Evolutionary conservation across 306 rosid species (phyloP).

Genomic region (Mimosa pudica): DNA sequence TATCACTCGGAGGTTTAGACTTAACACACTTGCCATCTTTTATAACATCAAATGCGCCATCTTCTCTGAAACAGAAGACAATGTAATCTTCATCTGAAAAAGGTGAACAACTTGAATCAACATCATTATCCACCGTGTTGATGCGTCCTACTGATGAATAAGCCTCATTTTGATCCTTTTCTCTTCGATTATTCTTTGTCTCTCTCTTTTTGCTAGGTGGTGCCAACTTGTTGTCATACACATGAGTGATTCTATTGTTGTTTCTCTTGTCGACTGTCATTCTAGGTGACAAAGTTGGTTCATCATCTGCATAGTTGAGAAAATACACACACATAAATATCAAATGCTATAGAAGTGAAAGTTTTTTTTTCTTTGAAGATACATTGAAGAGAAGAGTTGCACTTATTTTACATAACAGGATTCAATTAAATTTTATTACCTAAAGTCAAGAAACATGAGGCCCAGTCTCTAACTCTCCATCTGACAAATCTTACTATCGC

Average conservation of each 20-base stretch:
- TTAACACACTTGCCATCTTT: conserved; percentile 39
- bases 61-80: conserved; percentile 61
- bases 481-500: conserved; percentile 44
- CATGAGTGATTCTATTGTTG: not conserved
- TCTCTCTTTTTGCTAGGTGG: conserved; percentile 22
- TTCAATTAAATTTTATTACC: conserved; percentile 29
- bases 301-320: conserved; percentile 35
- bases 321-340: not conserved
- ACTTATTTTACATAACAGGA: not conserved
- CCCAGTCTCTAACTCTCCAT: conserved; percentile 49
- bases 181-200: conserved; percentile 25
- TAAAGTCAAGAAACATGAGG: conserved; percentile 55
- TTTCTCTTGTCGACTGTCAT: conserved; percentile 36
- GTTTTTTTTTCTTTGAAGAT: not conserved
- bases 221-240: conserved; percentile 15
- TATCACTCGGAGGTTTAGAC: conserved; percentile 23
- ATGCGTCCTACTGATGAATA: conserved; percentile 7
- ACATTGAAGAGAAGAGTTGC: not conserved
- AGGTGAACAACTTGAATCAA: conserved; percentile 46
- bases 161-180: conserved; percentile 30
- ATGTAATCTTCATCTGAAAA: conserved; percentile 60
- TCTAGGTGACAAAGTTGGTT: conserved; percentile 37
- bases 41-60: conserved; percentile 57
- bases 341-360: conserved; percentile 1
- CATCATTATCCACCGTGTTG: conserved; percentile 25